These are phyloP conservation scores for Gilbertella persicaria DNA, from an alignment of 371 early-diverging fungal genomes.

Conservation along the genomic window DNA sequence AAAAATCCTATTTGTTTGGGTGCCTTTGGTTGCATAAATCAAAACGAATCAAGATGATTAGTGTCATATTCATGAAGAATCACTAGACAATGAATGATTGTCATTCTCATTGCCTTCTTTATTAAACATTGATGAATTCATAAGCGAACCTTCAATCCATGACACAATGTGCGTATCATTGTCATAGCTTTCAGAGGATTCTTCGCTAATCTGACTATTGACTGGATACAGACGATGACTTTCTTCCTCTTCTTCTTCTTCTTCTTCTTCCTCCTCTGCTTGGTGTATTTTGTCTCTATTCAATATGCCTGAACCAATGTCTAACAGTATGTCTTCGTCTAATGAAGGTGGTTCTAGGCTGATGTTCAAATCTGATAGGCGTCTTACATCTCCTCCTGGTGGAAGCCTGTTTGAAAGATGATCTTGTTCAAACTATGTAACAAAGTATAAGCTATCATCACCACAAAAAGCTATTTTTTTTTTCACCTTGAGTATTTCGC, in stretches of 20 bases:
- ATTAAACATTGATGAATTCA: slow-evolving; percentile 23
- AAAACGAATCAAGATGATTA: no score
- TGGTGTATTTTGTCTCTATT: not conserved
- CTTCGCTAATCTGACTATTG: slow-evolving; percentile 9
- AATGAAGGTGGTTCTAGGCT: slow-evolving; percentile 34
- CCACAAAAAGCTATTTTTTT: not conserved
- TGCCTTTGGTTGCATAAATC: no score
- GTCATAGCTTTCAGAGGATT: slow-evolving; percentile 19
- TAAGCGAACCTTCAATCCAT: slow-evolving; percentile 26
- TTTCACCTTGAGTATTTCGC: slow-evolving; percentile 19
- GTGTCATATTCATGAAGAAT: no score
- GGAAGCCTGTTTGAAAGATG: slow-evolving; percentile 31
- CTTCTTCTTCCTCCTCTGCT: slow-evolving; percentile 12
- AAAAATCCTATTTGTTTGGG: no score
- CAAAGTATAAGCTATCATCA: no score
- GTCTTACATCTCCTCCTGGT: slow-evolving; percentile 27
- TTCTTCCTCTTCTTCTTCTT: slow-evolving; percentile 6
- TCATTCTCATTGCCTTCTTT: slow-evolving; percentile 6
- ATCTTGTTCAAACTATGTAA: slow-evolving; percentile 41
- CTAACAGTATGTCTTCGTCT: slow-evolving; percentile 8
- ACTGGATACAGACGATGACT: slow-evolving; percentile 1
- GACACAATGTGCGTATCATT: slow-evolving; percentile 25
- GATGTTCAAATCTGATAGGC: slow-evolving; percentile 49
- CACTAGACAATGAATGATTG: not conserved
- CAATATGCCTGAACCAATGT: not conserved